A percentile compares a stretch with the other conserved stretches of the same genome.
These are phyloP conservation scores for Acanthamoeba sp. DNA, from an alignment of 208 protist species.

Conservation along the genomic window DNA sequence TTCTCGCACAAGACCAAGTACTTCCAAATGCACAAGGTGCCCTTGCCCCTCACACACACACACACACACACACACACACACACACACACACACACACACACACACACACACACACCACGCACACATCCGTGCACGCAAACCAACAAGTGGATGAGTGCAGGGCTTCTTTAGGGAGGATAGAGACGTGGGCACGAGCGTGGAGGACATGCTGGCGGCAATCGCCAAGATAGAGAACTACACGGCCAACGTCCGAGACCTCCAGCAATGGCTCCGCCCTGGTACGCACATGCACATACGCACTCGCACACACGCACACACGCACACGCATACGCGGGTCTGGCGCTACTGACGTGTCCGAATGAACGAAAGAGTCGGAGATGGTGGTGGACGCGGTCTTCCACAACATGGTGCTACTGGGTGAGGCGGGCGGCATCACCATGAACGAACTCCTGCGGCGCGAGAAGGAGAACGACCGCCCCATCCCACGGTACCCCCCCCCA, in stretches of 20 bases:
- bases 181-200: not conserved
- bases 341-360: not conserved
- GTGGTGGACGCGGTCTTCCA: not conserved
- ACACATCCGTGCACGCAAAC: too few relatives aligned
- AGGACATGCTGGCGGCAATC: not conserved
- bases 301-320: not conserved
- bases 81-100: too few relatives aligned
- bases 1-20: conserved; percentile 18
- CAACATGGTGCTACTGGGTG: not conserved
- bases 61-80: too few relatives aligned
- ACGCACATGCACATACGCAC: not conserved
- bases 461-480: not conserved
- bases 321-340: not conserved
- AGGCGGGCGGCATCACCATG: conserved; percentile 21
- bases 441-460: not conserved
- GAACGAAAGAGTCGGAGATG: not conserved
- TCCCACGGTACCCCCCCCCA: not conserved
- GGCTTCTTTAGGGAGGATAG: not conserved
- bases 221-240: not conserved
- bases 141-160: not conserved
- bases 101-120: not conserved
- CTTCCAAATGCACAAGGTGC: conserved; percentile 23
- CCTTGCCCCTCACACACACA: not conserved
- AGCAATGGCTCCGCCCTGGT: not conserved
- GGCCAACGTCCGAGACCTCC: not conserved